Evolutionary conservation across 1,139 yeast species (phyloP).

Genomic region (Entelexis sorbosivorans): DNA sequence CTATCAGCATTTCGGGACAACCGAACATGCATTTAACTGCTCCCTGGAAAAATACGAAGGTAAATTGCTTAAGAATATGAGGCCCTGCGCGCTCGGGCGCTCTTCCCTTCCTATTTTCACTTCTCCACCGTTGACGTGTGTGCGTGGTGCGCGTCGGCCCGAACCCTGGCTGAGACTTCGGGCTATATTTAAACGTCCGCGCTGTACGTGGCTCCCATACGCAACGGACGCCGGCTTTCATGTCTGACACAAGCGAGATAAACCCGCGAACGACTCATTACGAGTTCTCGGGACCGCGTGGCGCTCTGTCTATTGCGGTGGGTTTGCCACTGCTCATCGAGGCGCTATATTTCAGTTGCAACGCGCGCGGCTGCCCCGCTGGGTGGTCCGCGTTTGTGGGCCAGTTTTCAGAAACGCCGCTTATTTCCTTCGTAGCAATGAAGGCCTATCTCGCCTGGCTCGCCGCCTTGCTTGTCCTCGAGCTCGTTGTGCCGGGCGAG

Average conservation of each 20-base stretch:
- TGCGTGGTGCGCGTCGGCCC: neutral
- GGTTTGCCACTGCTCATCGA: slow-evolving; percentile 58
- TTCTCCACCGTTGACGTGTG: neutral
- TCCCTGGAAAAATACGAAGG: no score
- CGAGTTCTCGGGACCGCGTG: slow-evolving; percentile 71
- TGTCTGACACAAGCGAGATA: slow-evolving; percentile 9
- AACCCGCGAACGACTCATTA: slow-evolving; percentile 61
- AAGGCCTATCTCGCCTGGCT: slow-evolving; percentile 67
- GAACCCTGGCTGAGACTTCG: neutral
- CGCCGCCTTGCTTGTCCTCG: slow-evolving; percentile 49
- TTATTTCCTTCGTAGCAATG: slow-evolving; percentile 41
- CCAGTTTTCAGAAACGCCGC: slow-evolving; percentile 20
- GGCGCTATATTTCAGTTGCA: slow-evolving; percentile 42
- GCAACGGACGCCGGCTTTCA: neutral
- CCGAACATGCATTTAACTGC: no score
- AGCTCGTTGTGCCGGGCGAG: slow-evolving; percentile 63
- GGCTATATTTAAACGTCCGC: neutral
- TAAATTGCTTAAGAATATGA: no score
- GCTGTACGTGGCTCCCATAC: neutral
- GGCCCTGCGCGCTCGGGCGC: no score
- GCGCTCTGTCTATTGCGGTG: slow-evolving; percentile 55
- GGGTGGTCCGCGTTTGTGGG: slow-evolving; percentile 30
- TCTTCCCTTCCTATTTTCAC: no score
- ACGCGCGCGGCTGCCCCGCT: slow-evolving; percentile 31
- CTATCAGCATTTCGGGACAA: no score